Evolutionary conservation across 352 stramenopile species (phyloP).

Genomic region (Phytophthora fragariae): DNA sequence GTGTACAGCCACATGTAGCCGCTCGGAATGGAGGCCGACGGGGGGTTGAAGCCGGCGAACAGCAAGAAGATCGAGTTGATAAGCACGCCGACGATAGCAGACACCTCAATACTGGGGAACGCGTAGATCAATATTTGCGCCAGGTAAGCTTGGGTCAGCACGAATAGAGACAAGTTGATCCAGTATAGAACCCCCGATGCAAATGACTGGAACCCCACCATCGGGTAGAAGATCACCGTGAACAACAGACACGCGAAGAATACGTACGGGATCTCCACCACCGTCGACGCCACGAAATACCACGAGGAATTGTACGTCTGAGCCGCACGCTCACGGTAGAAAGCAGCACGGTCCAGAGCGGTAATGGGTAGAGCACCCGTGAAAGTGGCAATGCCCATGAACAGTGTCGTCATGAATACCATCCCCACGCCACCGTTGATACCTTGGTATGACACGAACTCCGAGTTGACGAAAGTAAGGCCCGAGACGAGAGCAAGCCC

Average conservation of each 20-base stretch:
- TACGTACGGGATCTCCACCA: constrained; percentile 79
- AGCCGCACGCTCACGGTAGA: constrained; percentile 87
- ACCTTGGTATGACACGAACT: constrained; percentile 38
- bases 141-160: constrained; percentile 44
- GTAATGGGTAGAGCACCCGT: constrained; percentile 74
- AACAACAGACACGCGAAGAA: constrained; percentile 51
- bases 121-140: constrained; percentile 39
- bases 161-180: constrained; percentile 38
- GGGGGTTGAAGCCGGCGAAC: constrained; percentile 46
- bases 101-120: constrained; percentile 39
- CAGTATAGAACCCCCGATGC: constrained; percentile 42
- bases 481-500: constrained; percentile 74
- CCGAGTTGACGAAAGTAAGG: constrained; percentile 47
- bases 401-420: constrained; percentile 80
- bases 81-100: constrained; percentile 37
- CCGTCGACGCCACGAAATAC: constrained; percentile 69
- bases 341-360: constrained; percentile 78
- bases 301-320: constrained; percentile 80
- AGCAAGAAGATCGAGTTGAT: constrained; percentile 49
- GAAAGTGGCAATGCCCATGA: constrained; percentile 75
- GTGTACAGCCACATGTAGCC: constrained; percentile 49
- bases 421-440: constrained; percentile 58
- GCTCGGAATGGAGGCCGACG: constrained; percentile 35
- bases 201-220: constrained; percentile 56
- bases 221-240: constrained; percentile 55